Percentiles rank a stretch among this genome's conserved stretches.
Conservation (phyloP, 257 asterid species). For the Pogostemon cablin region DNA sequence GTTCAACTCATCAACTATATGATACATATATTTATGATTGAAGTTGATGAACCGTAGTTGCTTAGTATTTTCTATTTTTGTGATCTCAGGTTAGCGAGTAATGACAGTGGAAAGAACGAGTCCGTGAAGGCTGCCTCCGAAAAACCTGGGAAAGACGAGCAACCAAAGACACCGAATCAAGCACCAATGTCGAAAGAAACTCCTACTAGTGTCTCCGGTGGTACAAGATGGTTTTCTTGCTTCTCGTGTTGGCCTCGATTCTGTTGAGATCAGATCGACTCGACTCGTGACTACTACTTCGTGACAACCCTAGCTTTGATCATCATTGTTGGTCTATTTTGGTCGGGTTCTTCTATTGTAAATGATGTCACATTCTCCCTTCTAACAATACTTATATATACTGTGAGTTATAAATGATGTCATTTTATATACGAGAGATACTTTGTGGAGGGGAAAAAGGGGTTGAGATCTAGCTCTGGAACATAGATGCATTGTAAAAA, state of each 20-base stretch:
- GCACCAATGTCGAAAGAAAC: conserved; percentile 15
- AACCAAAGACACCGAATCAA: conserved; percentile 3
- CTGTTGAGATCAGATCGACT: conserved; percentile 28
- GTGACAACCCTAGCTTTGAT: neutral
- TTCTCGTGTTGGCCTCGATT: conserved; percentile 43
- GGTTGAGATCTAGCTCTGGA: neutral
- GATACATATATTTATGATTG: neutral
- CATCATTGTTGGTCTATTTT: neutral
- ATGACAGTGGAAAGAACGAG: conserved; percentile 37
- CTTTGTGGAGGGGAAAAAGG: neutral
- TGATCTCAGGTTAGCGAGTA: conserved; percentile 46
- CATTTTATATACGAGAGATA: neutral
- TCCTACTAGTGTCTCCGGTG: neutral
- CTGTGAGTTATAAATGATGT: neutral
- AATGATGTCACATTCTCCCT: neutral
- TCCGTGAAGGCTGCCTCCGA: conserved; percentile 39
- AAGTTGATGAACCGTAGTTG: neutral
- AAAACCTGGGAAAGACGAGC: conserved; percentile 38
- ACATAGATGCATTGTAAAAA: neutral
- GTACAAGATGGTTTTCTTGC: conserved; percentile 44
- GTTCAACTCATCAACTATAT: neutral
- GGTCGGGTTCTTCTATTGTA: neutral
- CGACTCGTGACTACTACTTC: neutral
- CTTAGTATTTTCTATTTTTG: neutral
- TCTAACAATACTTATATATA: neutral